Evolutionary conservation across 2,329 filamentous ascomycete species (phyloP).

Genomic region (Exophiala spinifera): DNA sequence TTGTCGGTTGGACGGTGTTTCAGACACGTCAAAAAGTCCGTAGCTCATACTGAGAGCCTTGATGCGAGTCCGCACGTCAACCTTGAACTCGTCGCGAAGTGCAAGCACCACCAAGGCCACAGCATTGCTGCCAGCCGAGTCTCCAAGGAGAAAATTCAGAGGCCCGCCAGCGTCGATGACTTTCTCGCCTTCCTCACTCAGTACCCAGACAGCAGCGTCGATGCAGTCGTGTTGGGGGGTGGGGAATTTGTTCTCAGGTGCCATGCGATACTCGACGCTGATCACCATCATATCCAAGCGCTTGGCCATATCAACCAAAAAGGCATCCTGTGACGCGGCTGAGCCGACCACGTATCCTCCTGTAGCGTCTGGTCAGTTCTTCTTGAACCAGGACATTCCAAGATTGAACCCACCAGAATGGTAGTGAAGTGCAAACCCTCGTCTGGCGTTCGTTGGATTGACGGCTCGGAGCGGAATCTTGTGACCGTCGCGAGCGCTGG

Average conservation of each 20-base stretch:
- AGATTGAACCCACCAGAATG: neutral
- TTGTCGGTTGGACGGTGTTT: neutral
- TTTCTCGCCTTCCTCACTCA: neutral
- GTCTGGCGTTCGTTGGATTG: neutral
- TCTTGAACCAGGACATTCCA: neutral
- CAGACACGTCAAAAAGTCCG: conserved; percentile 4
- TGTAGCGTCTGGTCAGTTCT: neutral
- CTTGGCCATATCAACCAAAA: neutral
- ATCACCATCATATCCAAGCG: neutral
- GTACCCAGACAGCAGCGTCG: neutral
- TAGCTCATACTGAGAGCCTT: neutral
- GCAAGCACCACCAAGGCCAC: neutral
- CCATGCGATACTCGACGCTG: conserved; percentile 8
- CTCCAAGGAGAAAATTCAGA: conserved; percentile 3
- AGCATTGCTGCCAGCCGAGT: conserved; percentile 1
- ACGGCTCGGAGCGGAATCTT: neutral
- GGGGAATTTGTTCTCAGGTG: conserved; percentile 2
- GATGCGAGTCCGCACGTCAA: neutral
- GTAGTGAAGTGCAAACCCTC: neutral
- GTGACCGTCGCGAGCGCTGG: neutral
- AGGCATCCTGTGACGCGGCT: neutral
- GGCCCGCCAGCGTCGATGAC: neutral
- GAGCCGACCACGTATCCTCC: neutral
- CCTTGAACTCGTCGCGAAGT: neutral
- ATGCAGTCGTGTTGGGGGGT: neutral